Conservation (phyloP, 2,329 filamentous ascomycete species). For the Sporothrix globosa region DNA sequence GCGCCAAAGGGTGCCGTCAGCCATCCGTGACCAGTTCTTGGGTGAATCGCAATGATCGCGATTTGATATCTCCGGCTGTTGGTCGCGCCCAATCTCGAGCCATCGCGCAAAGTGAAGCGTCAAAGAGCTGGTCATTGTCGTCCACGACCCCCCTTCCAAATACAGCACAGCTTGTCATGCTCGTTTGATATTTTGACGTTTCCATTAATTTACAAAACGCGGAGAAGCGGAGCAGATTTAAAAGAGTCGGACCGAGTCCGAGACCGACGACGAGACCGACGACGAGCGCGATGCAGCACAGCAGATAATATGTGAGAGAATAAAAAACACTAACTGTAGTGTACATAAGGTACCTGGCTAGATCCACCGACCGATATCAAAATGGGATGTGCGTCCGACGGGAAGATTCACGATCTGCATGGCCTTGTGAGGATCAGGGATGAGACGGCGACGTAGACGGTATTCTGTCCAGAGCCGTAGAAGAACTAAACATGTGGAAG, state of each 20-base stretch:
- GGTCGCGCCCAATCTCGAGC: neutral
- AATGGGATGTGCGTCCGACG: conserved; percentile 16
- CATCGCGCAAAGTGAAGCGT: neutral
- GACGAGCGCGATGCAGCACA: neutral
- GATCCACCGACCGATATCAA: neutral
- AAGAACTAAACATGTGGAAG: conserved; percentile 3
- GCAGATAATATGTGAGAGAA: neutral
- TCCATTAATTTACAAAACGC: neutral
- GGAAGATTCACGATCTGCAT: conserved; percentile 7
- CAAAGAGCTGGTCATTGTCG: neutral
- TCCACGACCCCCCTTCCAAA: neutral
- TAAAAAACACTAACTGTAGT: neutral
- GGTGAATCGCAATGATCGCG: neutral
- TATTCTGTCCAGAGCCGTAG: neutral
- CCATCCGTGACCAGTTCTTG: neutral
- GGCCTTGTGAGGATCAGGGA: conserved; percentile 6
- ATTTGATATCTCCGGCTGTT: neutral
- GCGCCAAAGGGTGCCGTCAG: neutral
- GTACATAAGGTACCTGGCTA: neutral
- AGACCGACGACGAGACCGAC: conserved; percentile 7
- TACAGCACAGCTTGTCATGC: neutral
- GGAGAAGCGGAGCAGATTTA: neutral
- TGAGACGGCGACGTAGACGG: neutral
- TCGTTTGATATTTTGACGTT: neutral
- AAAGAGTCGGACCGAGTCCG: conserved; percentile 24